Percentiles rank a stretch among this genome's conserved stretches.
Conservation (phyloP, 140 eudicot genomes). For the Anethum foeniculum region DNA sequence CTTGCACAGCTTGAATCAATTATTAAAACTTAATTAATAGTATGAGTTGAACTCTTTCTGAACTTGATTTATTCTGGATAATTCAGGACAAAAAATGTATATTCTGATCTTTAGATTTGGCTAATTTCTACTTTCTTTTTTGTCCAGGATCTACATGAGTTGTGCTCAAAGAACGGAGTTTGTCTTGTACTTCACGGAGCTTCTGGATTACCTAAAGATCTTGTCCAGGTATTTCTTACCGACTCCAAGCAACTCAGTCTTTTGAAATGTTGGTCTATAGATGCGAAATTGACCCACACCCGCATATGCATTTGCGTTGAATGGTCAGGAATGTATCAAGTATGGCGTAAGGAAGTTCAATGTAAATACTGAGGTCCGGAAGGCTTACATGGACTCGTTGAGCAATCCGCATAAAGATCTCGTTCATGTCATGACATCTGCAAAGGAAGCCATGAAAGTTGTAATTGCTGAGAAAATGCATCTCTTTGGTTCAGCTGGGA, state of each 20-base stretch:
- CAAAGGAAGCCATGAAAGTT: conserved; percentile 93
- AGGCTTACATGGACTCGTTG: conserved; percentile 85
- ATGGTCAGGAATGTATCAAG: conserved; percentile 69
- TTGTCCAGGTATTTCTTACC: conserved; percentile 49
- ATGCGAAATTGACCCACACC: not conserved
- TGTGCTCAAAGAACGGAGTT: conserved; percentile 65
- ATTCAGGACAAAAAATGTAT: not conserved
- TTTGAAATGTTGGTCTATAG: not conserved
- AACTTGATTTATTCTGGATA: not conserved
- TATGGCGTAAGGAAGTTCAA: conserved; percentile 88
- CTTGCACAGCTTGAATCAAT: not conserved
- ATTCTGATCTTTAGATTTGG: not conserved
- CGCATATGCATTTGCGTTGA: not conserved
- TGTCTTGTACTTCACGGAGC: conserved; percentile 95
- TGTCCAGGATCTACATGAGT: conserved; percentile 56
- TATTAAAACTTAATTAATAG: not conserved
- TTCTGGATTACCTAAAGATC: conserved; percentile 77
- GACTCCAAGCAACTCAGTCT: not conserved
- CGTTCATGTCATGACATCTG: conserved; percentile 67
- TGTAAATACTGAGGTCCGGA: conserved; percentile 90
- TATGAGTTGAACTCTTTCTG: not conserved
- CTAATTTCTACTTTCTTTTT: conserved; percentile 5
- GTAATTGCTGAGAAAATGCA: conserved; percentile 80
- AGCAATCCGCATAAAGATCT: conserved; percentile 61
- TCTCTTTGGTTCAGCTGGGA: conserved; percentile 86